Conservation (phyloP, 768 basidiomycete genomes). For the Pleurotus giganteus region DNA sequence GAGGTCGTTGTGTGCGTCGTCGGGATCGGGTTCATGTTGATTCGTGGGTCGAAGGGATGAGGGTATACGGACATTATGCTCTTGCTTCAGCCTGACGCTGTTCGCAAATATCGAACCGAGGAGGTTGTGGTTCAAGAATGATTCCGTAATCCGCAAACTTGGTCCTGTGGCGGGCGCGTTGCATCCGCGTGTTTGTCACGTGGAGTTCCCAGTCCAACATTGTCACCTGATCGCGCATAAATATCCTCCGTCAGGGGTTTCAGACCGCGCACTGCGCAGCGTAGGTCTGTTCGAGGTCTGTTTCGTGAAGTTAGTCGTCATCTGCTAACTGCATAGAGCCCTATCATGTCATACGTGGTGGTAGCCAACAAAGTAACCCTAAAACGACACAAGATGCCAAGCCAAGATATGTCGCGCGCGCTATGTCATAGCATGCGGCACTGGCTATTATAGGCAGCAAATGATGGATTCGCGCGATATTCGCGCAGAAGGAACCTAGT, state of each 20-base stretch:
- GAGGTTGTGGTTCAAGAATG: conserved; percentile 8
- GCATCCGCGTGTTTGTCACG: conserved; percentile 10
- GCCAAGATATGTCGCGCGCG: no score
- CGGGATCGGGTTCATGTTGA: conserved; percentile 10
- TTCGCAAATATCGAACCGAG: background rate
- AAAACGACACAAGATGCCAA: no score
- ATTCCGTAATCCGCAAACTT: conserved; percentile 1
- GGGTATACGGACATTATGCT: conserved; percentile 9
- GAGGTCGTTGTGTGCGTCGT: conserved; percentile 14
- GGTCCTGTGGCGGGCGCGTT: conserved; percentile 6
- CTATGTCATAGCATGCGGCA: no score
- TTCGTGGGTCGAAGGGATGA: background rate
- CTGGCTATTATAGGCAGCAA: no score
- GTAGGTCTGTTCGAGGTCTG: no score
- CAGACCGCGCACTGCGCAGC: background rate
- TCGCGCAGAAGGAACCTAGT: no score
- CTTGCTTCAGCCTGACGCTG: conserved; percentile 6
- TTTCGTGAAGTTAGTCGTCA: no score
- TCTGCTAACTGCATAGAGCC: no score
- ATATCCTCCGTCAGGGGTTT: background rate
- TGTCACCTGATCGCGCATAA: conserved; percentile 8
- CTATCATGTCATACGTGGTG: no score
- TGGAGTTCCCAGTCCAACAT: background rate
- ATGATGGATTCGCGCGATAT: no score
- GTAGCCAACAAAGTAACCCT: no score